Evolutionary conservation across 176 grass and related monocot species (phyloP).

Genomic region (Guadua angustifolia): DNA sequence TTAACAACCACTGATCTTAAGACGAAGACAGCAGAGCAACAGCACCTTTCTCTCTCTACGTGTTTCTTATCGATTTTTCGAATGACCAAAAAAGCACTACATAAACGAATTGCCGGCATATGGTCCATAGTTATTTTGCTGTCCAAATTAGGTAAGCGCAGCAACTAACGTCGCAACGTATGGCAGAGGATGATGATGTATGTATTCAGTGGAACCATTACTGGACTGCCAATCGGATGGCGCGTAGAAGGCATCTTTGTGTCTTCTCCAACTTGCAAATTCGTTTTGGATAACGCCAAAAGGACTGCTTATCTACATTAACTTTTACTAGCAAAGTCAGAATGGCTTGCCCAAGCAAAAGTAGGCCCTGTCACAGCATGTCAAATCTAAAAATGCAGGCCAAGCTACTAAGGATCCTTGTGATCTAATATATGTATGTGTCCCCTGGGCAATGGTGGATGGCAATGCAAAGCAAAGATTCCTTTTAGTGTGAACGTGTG

Average conservation of each 20-base stretch:
- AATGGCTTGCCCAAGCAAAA: not conserved
- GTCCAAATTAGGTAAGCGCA: constrained; percentile 6
- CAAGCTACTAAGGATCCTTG: not conserved
- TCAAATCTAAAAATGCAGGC: not conserved
- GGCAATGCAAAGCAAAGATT: not conserved
- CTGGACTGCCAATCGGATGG: not conserved
- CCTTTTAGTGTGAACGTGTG: not conserved
- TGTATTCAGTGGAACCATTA: not conserved
- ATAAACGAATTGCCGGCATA: not conserved
- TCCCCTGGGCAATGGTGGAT: not conserved
- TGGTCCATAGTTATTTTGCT: not conserved
- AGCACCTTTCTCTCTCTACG: not conserved
- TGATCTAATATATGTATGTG: too few species aligned
- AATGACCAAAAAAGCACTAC: constrained; percentile 23
- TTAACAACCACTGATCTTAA: not conserved
- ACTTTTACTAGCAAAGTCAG: not conserved
- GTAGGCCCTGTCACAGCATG: not conserved
- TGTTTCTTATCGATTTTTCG: not conserved
- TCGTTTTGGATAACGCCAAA: not conserved
- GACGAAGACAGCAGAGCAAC: not conserved
- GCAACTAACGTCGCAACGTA: not conserved
- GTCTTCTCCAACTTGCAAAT: not conserved
- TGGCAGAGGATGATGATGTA: not conserved
- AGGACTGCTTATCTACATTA: not conserved
- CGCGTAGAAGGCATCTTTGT: not conserved